Conservation (phyloP, 371 early-diverging fungal genomes). For the Lichtheimia ornata region DNA sequence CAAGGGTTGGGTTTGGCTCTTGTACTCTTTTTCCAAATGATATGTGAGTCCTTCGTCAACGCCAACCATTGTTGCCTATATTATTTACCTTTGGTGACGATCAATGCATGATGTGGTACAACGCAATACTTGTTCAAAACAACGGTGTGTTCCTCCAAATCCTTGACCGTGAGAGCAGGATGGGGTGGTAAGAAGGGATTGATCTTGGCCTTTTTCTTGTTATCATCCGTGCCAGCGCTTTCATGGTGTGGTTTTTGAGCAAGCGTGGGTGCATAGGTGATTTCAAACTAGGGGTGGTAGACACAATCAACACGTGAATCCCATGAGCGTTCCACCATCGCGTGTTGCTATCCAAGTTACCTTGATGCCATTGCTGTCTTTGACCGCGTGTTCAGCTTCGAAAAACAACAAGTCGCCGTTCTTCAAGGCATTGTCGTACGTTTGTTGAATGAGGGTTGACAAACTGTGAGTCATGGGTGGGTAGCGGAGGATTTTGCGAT, state of each 20-base stretch:
- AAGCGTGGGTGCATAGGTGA: slow-evolving; percentile 53
- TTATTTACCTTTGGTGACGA: slow-evolving; percentile 74
- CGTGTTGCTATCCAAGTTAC: slow-evolving; percentile 16
- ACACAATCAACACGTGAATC: neutral
- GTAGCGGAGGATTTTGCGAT: too few relatives aligned
- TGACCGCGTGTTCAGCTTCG: slow-evolving; percentile 18
- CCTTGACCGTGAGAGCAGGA: slow-evolving; percentile 59
- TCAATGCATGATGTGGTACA: slow-evolving; percentile 64
- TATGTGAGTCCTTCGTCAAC: neutral
- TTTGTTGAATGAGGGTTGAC: slow-evolving; percentile 20
- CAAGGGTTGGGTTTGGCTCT: slow-evolving; percentile 63
- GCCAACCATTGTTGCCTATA: neutral
- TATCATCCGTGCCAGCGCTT: slow-evolving; percentile 20
- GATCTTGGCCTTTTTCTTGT: slow-evolving; percentile 26
- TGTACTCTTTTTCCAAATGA: slow-evolving; percentile 49
- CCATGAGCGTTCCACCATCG: neutral
- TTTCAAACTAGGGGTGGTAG: slow-evolving; percentile 30
- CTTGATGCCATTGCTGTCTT: slow-evolving; percentile 25
- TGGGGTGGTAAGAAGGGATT: slow-evolving; percentile 75
- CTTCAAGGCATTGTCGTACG: slow-evolving; percentile 33
- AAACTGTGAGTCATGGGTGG: slow-evolving; percentile 3
- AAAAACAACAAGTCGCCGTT: slow-evolving; percentile 27
- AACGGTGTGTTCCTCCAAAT: slow-evolving; percentile 57
- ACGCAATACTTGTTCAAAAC: slow-evolving; percentile 80
- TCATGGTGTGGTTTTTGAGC: slow-evolving; percentile 42